A percentile compares a stretch with the other conserved stretches of the same genome.
Evolutionary conservation across 179 eudicot genomes (phyloP).

Genomic region (Silene noctiflora): DNA sequence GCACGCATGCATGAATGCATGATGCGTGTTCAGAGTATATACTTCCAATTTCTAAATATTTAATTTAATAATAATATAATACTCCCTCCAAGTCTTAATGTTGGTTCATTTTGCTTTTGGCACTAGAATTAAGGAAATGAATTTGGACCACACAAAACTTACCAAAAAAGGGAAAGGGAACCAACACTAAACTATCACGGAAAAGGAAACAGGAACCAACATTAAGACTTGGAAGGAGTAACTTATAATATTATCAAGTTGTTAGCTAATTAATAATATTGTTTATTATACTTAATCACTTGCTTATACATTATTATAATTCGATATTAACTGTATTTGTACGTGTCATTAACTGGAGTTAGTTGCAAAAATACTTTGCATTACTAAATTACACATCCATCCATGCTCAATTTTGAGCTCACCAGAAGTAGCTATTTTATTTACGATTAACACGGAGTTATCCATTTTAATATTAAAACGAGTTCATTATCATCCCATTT

Average conservation of each 20-base stretch:
- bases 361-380: not conserved
- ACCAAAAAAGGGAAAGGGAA: no score
- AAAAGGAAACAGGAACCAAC: no score
- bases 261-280: conserved; percentile 1
- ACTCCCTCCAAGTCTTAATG: no score
- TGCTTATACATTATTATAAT: conserved; percentile 3
- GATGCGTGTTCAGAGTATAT: not conserved
- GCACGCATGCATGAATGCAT: conserved; percentile 2
- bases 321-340: conserved; percentile 9
- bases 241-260: not conserved
- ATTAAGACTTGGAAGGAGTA: no score
- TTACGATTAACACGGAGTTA: no score
- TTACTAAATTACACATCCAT: not conserved
- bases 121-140: no score
- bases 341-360: conserved; percentile 28
- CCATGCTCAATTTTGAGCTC: not conserved
- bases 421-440: not conserved
- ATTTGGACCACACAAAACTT: no score
- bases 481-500: not conserved
- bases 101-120: no score
- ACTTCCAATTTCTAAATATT: no score
- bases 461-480: no score
- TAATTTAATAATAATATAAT: no score
- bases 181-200: no score
- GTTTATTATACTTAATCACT: conserved; percentile 10